Evolutionary conservation across 1,284 basidiomycete species (phyloP).

Genomic region (Coniferiporia weirii): DNA sequence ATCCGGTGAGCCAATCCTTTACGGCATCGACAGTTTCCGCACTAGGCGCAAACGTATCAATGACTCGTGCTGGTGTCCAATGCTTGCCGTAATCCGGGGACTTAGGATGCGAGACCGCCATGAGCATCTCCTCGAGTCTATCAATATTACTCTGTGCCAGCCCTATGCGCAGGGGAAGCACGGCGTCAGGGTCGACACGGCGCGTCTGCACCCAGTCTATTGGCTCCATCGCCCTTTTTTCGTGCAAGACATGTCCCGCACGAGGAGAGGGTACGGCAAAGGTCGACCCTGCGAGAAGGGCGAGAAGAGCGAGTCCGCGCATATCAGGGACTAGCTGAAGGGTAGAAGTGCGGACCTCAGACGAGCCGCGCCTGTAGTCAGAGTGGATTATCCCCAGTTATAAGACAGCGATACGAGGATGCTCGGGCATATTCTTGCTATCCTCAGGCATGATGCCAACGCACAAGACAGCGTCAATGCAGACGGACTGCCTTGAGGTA

Average conservation of each 20-base stretch:
- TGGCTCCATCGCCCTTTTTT: slow-evolving; percentile 15
- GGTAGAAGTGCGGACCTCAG: not conserved
- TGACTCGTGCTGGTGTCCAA: slow-evolving; percentile 29
- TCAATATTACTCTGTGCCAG: slow-evolving; percentile 23
- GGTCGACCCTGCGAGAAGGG: not conserved
- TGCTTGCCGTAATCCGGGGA: slow-evolving; percentile 26
- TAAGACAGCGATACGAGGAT: not conserved
- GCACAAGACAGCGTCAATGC: not conserved
- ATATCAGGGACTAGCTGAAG: not conserved
- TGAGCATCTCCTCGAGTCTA: slow-evolving; percentile 23
- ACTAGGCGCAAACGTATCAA: slow-evolving; percentile 38
- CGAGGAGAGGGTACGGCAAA: slow-evolving; percentile 6
- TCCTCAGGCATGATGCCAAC: not conserved
- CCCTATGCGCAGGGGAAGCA: slow-evolving; percentile 16
- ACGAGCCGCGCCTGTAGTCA: not conserved
- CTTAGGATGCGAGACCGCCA: slow-evolving; percentile 25
- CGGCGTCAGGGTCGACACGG: slow-evolving; percentile 11
- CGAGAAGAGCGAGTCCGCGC: not conserved
- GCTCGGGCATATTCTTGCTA: not conserved
- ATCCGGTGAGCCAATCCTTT: slow-evolving; percentile 35
- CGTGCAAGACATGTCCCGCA: slow-evolving; percentile 12
- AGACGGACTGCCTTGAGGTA: not conserved
- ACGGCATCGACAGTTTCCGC: slow-evolving; percentile 38
- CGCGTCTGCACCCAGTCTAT: slow-evolving; percentile 9
- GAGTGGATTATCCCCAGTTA: not conserved